phyloP scores from a whole-genome alignment of 2,329 filamentous ascomycete species.

The Aureobasidium sp. region DNA sequence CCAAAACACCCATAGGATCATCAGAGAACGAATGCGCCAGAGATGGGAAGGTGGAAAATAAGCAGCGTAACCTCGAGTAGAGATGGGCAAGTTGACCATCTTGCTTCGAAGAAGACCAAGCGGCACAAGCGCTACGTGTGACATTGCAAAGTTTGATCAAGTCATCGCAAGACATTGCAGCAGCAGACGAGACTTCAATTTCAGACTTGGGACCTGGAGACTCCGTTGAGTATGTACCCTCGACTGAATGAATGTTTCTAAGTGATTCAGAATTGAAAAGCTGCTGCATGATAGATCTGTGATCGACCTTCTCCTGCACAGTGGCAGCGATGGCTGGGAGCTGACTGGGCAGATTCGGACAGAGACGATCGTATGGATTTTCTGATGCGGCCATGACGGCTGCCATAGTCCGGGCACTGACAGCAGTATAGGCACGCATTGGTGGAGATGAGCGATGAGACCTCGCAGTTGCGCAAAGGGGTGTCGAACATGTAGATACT shows the following conservation, averaged over 20 bases:
- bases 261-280: conserved; percentile 33
- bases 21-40: conserved; percentile 3
- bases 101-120: background rate
- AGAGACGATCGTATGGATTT: conserved; percentile 63
- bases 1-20: background rate
- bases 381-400: conserved; percentile 70
- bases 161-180: background rate
- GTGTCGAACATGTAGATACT: conserved; percentile 56
- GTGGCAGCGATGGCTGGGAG: background rate
- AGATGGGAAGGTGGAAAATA: background rate
- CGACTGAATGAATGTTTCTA: background rate
- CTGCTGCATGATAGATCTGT: conserved; percentile 54
- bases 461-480: conserved; percentile 72
- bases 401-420: conserved; percentile 73
- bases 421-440: conserved; percentile 67
- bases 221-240: background rate
- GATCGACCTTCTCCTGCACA: conserved; percentile 33
- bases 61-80: background rate
- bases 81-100: background rate
- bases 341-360: conserved; percentile 37
- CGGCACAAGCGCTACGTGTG: background rate
- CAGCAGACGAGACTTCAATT: background rate
- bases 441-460: conserved; percentile 59
- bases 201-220: background rate
- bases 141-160: background rate